Evolutionary conservation across 352 stramenopile genomes (phyloP).

Genomic region (Phytophthora sp.): DNA sequence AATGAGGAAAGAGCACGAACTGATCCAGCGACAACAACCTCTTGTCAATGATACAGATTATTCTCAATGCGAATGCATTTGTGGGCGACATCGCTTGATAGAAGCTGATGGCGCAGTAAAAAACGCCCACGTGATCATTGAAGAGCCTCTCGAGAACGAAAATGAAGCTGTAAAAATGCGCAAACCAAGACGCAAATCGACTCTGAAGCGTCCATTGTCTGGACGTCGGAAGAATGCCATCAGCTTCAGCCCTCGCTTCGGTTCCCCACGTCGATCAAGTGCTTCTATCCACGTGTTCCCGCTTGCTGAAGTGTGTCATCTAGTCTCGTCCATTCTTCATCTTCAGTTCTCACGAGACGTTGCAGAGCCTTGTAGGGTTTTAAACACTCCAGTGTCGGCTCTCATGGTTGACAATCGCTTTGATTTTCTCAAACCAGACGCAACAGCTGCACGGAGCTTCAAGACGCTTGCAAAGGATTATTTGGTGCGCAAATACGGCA

Average conservation of each 20-base stretch:
- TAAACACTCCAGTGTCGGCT: conserved; percentile 12
- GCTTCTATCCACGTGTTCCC: conserved; percentile 55
- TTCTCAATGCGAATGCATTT: conserved; percentile 51
- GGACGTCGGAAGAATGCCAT: conserved; percentile 53
- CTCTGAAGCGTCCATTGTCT: conserved; percentile 37
- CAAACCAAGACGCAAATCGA: conserved; percentile 39
- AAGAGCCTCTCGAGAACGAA: conserved; percentile 10
- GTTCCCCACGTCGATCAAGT: conserved; percentile 39
- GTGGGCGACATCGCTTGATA: conserved; percentile 51
- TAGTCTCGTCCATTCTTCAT: conserved; percentile 66
- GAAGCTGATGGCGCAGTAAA: conserved; percentile 26
- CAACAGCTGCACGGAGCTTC: conserved; percentile 45
- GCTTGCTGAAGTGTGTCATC: conserved; percentile 62
- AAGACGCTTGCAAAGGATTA: conserved; percentile 68
- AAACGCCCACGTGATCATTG: conserved; percentile 7
- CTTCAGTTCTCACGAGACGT: conserved; percentile 65
- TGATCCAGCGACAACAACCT: conserved; percentile 37
- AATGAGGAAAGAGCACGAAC: conserved; percentile 50
- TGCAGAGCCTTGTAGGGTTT: conserved; percentile 30
- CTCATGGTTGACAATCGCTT: conserved; percentile 44
- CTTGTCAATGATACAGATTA: conserved; percentile 4
- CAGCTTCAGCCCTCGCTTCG: conserved; percentile 44
- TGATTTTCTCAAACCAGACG: conserved; percentile 38
- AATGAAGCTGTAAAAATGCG: conserved; percentile 25
- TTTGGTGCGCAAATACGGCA: conserved; percentile 71